Evolutionary conservation across 345 rosid species (phyloP).

Genomic region (Raphanus sativus): DNA sequence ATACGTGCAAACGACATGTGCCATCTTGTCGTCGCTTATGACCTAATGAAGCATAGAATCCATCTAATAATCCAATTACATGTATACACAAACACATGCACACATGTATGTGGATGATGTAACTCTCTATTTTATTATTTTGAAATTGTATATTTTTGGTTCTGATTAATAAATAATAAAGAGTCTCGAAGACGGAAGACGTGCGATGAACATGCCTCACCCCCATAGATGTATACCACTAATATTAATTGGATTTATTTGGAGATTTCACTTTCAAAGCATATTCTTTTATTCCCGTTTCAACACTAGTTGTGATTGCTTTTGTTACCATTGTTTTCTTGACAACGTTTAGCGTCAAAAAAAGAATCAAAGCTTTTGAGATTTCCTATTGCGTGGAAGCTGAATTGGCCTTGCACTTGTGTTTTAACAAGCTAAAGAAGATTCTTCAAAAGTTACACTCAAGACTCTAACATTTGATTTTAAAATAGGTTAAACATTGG

Average conservation of each 20-base stretch:
- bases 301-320: conserved; percentile 5
- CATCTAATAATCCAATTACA: conserved; percentile 17
- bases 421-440: neutral
- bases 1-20: conserved; percentile 34
- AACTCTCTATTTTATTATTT: neutral
- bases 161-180: neutral
- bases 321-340: neutral
- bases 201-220: conserved; percentile 36
- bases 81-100: conserved; percentile 10
- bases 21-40: conserved; percentile 22
- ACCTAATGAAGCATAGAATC: conserved; percentile 22
- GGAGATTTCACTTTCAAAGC: conserved; percentile 26
- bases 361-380: neutral
- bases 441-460: neutral
- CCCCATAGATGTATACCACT: conserved; percentile 14
- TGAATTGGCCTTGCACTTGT: conserved; percentile 1
- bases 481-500: neutral
- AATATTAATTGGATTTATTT: conserved; percentile 11
- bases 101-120: conserved; percentile 22
- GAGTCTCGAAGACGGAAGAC: conserved; percentile 27
- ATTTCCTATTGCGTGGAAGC: neutral
- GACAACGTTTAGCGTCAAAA: neutral
- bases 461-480: neutral
- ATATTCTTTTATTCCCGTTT: conserved; percentile 30
- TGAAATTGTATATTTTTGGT: neutral